Conservation (phyloP, 164 flowering plant genomes). For the Piper longum region DNA sequence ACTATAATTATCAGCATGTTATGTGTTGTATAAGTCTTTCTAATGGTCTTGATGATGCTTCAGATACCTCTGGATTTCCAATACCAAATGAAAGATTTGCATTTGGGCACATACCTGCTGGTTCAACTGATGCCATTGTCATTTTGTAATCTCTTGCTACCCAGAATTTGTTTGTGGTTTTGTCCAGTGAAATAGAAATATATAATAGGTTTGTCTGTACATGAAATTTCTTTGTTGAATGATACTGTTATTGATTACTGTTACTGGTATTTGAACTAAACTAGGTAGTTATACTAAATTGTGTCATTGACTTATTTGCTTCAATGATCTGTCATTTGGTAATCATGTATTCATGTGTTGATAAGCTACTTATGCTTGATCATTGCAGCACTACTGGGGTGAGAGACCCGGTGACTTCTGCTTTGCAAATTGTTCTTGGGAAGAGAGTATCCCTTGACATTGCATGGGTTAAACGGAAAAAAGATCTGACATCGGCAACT, state of each 20-base stretch:
- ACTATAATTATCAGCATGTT: too few relatives aligned
- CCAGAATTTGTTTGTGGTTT: conserved; percentile 1
- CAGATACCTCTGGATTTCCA: conserved; percentile 19
- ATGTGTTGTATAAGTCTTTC: too few relatives aligned
- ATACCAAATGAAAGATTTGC: conserved; percentile 44
- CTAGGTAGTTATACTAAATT: neutral
- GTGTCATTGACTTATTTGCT: neutral
- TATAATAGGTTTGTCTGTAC: too few relatives aligned
- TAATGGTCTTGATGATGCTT: too few relatives aligned
- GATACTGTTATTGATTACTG: too few relatives aligned
- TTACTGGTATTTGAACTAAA: neutral
- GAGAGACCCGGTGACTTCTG: conserved; percentile 90
- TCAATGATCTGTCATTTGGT: too few relatives aligned
- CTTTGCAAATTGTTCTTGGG: conserved; percentile 87
- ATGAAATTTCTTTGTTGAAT: too few relatives aligned
- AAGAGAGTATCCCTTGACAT: conserved; percentile 65
- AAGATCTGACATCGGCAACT: conserved; percentile 40
- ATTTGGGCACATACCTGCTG: conserved; percentile 90
- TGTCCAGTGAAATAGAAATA: too few relatives aligned
- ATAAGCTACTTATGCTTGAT: neutral
- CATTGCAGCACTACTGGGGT: conserved; percentile 79
- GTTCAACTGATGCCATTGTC: conserved; percentile 95
- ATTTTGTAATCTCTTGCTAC: conserved; percentile 49
- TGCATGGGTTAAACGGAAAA: conserved; percentile 89
- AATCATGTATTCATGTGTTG: neutral